Base-by-base conservation (phyloP, 805 yeast species). In the Cyberlindnera americana region DNA sequence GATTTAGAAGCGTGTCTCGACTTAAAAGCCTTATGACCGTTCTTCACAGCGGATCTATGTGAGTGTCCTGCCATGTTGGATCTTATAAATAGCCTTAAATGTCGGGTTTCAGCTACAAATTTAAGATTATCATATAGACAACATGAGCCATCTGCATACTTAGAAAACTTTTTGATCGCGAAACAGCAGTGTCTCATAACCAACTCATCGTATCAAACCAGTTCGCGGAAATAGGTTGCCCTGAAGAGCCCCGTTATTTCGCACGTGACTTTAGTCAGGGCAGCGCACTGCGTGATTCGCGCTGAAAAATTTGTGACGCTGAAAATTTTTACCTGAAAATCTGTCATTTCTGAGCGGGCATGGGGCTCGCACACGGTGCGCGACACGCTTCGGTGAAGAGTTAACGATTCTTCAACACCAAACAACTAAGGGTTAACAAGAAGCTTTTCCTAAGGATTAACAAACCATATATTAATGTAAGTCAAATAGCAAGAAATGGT, bases 1-100 rank as follows among this genome's bases (percentile, higher is more conserved):
- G 96, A 84, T 59, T 93, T 93, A 12, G 95, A 77, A 16, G 96
- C 77, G 69, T 93, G 99, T 59, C 81, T 84, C 3, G 95, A 77
- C 60, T 93, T 95, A 73, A 88, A 95, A 9, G 90, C 75, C 66
- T 93, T 93, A 56, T 91, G 95, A 34, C 80, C 80, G 57, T 81
- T 81, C 63, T 88, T 91, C 32, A 86, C 66, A 4, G 95, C 78
- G 11, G 91, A 72, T 59, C 98, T 76, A 60, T 93, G 98, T 7
- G 88, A 77, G 61, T 82, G 84, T 53, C 85, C 85, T 33, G 83
- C 86, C 83, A 81, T 78, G 3, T 5, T 21, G 21, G 27, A 14
- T 6, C n/a, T 6, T 25, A 12, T 9, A 8, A 31, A 27, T 19
- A 16, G 14, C 8, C 23, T 22, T 31, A 10, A 14, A 4, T n/a